Base-by-base conservation (phyloP, 257 asterid genomes). In the Dorcoceras hygrometricum region DNA sequence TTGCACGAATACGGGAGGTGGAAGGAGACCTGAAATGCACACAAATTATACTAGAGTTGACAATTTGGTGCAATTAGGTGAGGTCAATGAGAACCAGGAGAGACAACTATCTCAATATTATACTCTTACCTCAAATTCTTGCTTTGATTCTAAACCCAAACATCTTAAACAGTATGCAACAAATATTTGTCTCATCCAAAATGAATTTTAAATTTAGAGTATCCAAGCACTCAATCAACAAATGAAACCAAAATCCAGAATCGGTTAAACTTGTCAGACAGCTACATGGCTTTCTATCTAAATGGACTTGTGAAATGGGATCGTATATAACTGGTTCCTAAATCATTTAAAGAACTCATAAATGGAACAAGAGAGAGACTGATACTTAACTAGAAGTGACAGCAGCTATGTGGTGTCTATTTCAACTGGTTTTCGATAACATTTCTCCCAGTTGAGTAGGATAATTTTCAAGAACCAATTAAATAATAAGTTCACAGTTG, bases 1-100 rank as follows among this genome's bases (percentile, higher is more conserved):
- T 75, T 39, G 75, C 55, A 50, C 79, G 75, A 9, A 75, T 69
- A 20, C 69, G 61, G 4, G 79, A 75, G 39, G 34, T 26, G 55
- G 75, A 69, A n/a, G 79, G 79, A 22, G 79, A 75, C 79, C 79
- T 70, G 69, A 70, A 69, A 67, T 31, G 12, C 31, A 34, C 11
- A 34, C 46, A 34, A 34, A 9, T 9, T 10, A 34, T 34, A 9
- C 2, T 16, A 34, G 46, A 34, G 16, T 10, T 3, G 51, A 39
- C 51, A 39, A 39, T 39, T 39, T 14, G 51, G 51, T 39, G 0
- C 51, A 39, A 12, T 12, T 12, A 12, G 51, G 19, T 39, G 19
- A 39, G 19, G 51, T 39, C 14, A 19, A 39, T 39, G 19, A 39
- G 19, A 14, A 39, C 19, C 14, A 39, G 51, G 14, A 11, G 19